Conservation (phyloP, 371 early-diverging fungal genomes). For the Blastocladiella emersonii region DNA sequence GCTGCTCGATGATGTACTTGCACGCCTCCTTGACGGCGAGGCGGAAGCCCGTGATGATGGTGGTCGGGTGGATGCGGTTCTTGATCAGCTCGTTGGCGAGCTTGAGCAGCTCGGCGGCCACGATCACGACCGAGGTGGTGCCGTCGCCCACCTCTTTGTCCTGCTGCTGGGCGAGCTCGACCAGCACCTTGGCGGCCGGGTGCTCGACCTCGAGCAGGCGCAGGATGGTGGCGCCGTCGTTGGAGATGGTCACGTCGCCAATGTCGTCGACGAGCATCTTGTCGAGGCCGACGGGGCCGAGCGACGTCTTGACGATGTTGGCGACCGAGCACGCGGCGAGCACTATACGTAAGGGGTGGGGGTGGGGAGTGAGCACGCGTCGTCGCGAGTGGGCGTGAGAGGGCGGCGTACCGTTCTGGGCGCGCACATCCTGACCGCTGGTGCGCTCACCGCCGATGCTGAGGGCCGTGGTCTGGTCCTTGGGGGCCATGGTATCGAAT, state of each 20-base stretch:
- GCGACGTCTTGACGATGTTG: slow-evolving; percentile 95
- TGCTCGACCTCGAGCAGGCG: slow-evolving; percentile 94
- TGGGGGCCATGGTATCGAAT: neutral
- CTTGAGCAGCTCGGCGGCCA: slow-evolving; percentile 94
- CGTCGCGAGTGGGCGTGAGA: neutral
- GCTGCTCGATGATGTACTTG: slow-evolving; percentile 92
- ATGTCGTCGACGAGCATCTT: slow-evolving; percentile 99
- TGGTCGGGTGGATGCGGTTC: slow-evolving; percentile 97
- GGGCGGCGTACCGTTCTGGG: slow-evolving; percentile 31
- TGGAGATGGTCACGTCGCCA: slow-evolving; percentile 98
- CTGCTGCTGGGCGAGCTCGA: slow-evolving; percentile 98
- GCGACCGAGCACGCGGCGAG: slow-evolving; percentile 78
- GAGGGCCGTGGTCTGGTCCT: slow-evolving; percentile 12
- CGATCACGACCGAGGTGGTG: slow-evolving; percentile 99
- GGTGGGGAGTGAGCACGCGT: neutral
- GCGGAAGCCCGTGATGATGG: slow-evolving; percentile 96
- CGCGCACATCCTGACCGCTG: slow-evolving; percentile 84
- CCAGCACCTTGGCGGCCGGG: slow-evolving; percentile 93
- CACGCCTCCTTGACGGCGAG: slow-evolving; percentile 97
- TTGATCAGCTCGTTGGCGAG: slow-evolving; percentile 95
- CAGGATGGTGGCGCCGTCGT: slow-evolving; percentile 99
- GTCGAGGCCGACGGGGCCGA: slow-evolving; percentile 99
- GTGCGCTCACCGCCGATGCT: slow-evolving; percentile 67
- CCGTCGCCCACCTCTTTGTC: slow-evolving; percentile 99
- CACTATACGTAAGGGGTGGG: slow-evolving; percentile 22